Evolutionary conservation across 2,329 filamentous ascomycete species (phyloP), one percentile per base, ranked within the genome.

Genomic region (Arthrobotrys iridis): DNA sequence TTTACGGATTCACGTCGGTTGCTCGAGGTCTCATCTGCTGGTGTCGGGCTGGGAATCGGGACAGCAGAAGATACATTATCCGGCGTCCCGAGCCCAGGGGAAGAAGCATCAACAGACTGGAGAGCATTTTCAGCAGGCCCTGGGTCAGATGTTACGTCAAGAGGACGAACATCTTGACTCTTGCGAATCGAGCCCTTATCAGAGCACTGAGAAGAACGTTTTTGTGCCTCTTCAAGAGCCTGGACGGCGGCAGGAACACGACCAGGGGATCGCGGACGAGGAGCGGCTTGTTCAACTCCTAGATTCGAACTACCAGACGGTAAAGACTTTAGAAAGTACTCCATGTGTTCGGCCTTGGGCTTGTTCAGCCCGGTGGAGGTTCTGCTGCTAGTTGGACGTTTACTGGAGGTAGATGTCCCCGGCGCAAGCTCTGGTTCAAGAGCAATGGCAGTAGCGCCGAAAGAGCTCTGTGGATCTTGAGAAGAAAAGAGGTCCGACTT

Each of bases 281-380:
- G 8, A 7, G 11, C 7, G 0, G 26, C 4, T 26, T 33, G 50
- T 5, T 52, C 55, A 20, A 33, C 40, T 10, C 30, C 40, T 6
- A 66, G 35, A 40, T 13, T 35, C 8, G 48, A n/a, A n/a, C 22
- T 33, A 18, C 15, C 33, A 13, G 60, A 45, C 2, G 37, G 35
- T 3, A 67, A 45, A 11, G 62, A 48, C 13, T 41, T 58, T 3
- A 75, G 20, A 37, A 62, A 75, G 15, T 57, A 75, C 26, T 63
- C 18, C 18, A 75, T 22, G 37, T 75, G 70, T 37, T 75, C 57
- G 2, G 55, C 6, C 33, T 67, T 75, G 0, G 70, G 62, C 11
- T 63, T 40, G 15, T 62, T 57, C 18, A 75, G 15, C 13, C 63
- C 20, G 35, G 4, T 20, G 15, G 46, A 20, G 30, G 13, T 10